Percentiles rank a stretch among this genome's conserved stretches.
phyloP scores from a whole-genome alignment of 495 filamentous ascomycete genomes.

The Penicillium antarcticum region DNA sequence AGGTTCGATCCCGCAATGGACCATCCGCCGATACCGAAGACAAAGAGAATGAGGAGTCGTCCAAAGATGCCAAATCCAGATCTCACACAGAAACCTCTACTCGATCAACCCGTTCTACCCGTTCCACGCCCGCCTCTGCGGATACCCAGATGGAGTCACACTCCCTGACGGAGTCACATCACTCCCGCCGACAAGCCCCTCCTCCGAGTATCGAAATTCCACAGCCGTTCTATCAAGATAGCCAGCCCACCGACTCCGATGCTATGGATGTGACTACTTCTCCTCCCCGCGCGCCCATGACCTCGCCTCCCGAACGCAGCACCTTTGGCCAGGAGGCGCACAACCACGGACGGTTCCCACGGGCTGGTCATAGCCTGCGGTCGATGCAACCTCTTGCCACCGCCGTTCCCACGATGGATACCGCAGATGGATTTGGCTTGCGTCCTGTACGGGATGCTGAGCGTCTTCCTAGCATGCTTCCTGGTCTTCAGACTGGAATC shows the following conservation, averaged over 20 bases:
- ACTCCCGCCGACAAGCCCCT: slow-evolving; percentile 62
- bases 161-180: slow-evolving; percentile 40
- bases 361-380: slow-evolving; percentile 46
- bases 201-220: slow-evolving; percentile 76
- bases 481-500: slow-evolving; percentile 65
- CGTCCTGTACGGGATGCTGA: slow-evolving; percentile 84
- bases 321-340: slow-evolving; percentile 56
- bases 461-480: slow-evolving; percentile 80
- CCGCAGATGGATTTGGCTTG: slow-evolving; percentile 68
- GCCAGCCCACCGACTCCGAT: slow-evolving; percentile 45
- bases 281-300: slow-evolving; percentile 63
- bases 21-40: slow-evolving; percentile 53
- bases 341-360: slow-evolving; percentile 45
- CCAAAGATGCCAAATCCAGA: slow-evolving; percentile 37
- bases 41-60: slow-evolving; percentile 46
- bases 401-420: slow-evolving; percentile 69
- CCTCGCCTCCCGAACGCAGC: slow-evolving; percentile 71
- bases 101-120: neutral
- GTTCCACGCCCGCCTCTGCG: neutral
- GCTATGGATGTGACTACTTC: slow-evolving; percentile 58
- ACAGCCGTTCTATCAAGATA: slow-evolving; percentile 49
- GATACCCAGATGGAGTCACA: slow-evolving; percentile 36
- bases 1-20: slow-evolving; percentile 71
- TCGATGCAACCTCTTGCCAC: slow-evolving; percentile 65
- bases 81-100: slow-evolving; percentile 20